These are phyloP conservation scores for Venturia pyrina DNA, from an alignment of 2,329 filamentous ascomycete genomes.

Conservation along the genomic window DNA sequence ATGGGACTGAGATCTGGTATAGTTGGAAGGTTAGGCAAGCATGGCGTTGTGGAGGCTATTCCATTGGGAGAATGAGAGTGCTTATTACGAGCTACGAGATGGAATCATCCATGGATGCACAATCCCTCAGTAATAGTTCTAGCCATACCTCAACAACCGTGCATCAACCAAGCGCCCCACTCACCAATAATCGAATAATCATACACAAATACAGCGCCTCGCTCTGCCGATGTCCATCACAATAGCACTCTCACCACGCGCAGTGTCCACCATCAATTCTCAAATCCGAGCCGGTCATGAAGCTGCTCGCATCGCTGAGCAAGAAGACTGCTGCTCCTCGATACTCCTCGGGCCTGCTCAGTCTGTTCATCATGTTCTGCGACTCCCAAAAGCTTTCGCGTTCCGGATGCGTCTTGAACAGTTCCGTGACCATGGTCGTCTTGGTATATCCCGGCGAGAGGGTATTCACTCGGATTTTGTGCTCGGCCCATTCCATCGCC, in stretches of 20 bases:
- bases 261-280: constrained; percentile 14
- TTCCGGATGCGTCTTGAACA: constrained; percentile 25
- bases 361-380: constrained; percentile 26
- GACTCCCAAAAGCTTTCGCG: constrained; percentile 20
- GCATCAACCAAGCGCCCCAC: background rate
- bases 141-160: background rate
- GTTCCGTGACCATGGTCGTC: constrained; percentile 32
- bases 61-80: background rate
- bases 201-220: background rate
- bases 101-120: background rate
- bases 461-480: constrained; percentile 47
- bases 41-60: constrained; percentile 10
- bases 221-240: background rate
- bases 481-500: constrained; percentile 30
- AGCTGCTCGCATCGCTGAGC: constrained; percentile 18
- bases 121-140: no score
- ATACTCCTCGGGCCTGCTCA: constrained; percentile 28
- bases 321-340: constrained; percentile 29
- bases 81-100: background rate
- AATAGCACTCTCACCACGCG: constrained; percentile 1
- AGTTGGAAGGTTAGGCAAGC: constrained; percentile 7
- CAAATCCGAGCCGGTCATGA: constrained; percentile 11
- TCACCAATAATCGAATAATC: background rate
- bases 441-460: constrained; percentile 45
- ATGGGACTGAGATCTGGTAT: constrained; percentile 9